A percentile compares a stretch with the other conserved stretches of the same genome.
phyloP scores from a whole-genome alignment of 495 filamentous ascomycete genomes.

The Penicillium paxilli region DNA sequence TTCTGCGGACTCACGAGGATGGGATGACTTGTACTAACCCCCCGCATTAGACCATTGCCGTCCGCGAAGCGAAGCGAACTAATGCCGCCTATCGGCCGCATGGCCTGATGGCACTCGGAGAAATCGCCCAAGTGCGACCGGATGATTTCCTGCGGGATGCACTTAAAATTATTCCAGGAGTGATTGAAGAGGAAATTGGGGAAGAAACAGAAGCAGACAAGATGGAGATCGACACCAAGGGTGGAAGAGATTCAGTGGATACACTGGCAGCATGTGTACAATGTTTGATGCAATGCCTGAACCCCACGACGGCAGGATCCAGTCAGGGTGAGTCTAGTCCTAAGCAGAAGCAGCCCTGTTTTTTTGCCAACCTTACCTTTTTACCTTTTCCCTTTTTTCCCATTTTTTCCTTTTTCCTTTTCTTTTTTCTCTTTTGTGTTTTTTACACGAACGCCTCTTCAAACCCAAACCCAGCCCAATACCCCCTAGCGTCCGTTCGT shows the following conservation, averaged over 20 bases:
- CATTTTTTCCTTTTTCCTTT: not conserved
- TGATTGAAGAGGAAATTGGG: constrained; percentile 54
- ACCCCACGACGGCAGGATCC: constrained; percentile 27
- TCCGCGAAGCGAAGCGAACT: constrained; percentile 88
- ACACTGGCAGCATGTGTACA: constrained; percentile 49
- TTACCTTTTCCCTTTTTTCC: not conserved
- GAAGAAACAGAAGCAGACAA: constrained; percentile 43
- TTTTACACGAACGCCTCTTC: not conserved
- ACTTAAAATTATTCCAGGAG: constrained; percentile 57
- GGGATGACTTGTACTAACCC: constrained; percentile 7
- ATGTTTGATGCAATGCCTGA: constrained; percentile 48
- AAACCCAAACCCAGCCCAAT: not conserved
- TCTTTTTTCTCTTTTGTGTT: not conserved
- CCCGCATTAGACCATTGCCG: constrained; percentile 53
- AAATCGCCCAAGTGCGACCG: constrained; percentile 61
- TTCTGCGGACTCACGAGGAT: not conserved
- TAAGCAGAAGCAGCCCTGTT: not conserved
- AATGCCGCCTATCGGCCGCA: constrained; percentile 78
- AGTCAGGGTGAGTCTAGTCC: constrained; percentile 30
- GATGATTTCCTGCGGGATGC: constrained; percentile 70
- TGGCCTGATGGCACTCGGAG: constrained; percentile 70
- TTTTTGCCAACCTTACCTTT: too few species aligned
- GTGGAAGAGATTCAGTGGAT: constrained; percentile 37
- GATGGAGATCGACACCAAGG: constrained; percentile 67
- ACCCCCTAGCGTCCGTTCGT: constrained; percentile 27